Conservation (phyloP, 1,139 yeast genomes). For the Candida sp. region DNA sequence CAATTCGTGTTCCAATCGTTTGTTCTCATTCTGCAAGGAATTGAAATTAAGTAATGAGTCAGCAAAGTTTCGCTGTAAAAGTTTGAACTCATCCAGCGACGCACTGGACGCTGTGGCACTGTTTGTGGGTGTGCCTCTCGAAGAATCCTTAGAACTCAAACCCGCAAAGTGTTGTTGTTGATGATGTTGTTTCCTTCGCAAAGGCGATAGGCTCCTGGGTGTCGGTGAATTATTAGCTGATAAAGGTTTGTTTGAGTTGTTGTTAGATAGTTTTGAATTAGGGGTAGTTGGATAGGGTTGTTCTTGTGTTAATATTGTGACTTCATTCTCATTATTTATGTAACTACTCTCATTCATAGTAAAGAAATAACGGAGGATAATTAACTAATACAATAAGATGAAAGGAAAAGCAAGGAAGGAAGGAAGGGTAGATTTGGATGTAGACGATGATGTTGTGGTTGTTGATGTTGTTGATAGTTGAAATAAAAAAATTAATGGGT, state of each 20-base stretch:
- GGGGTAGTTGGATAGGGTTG: not conserved
- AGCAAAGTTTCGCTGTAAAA: conserved; percentile 30
- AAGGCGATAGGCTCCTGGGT: conserved; percentile 7
- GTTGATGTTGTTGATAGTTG: not conserved
- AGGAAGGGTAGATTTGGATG: not conserved
- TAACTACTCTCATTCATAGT: conserved; percentile 7
- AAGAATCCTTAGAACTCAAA: conserved; percentile 1
- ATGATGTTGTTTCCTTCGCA: conserved; percentile 5
- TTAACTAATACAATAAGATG: not conserved
- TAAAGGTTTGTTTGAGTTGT: not conserved
- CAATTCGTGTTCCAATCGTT: conserved; percentile 27
- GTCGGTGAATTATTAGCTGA: conserved; percentile 6
- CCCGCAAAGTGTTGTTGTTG: conserved; percentile 2
- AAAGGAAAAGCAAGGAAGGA: not conserved
- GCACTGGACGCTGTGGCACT: not conserved
- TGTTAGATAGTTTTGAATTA: conserved; percentile 1
- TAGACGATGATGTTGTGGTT: not conserved
- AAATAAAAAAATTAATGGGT: not conserved
- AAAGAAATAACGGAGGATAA: not conserved
- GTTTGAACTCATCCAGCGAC: conserved; percentile 14
- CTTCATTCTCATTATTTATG: conserved; percentile 9
- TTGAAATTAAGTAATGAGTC: conserved; percentile 29
- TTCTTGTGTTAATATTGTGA: conserved; percentile 9
- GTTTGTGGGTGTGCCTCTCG: not conserved
- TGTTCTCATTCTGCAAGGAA: conserved; percentile 21